phyloP scores from a whole-genome alignment of 441 rosid species.

The Pelargonium myrrhifolium region DNA sequence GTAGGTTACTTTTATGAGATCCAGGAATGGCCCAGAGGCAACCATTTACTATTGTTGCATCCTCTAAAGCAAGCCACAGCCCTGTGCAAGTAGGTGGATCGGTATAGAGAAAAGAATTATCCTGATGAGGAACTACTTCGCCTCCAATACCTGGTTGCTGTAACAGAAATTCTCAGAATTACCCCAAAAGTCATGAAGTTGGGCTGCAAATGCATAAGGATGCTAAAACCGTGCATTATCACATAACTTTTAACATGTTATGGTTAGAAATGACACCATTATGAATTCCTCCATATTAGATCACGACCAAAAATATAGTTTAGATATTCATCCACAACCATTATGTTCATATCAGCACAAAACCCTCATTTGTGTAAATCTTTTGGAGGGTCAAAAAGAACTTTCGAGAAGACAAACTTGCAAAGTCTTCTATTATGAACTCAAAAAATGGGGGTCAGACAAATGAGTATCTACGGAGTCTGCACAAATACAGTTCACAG shows the following conservation, averaged over 20 bases:
- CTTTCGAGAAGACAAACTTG: background rate
- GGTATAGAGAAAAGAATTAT: slow-evolving; percentile 77
- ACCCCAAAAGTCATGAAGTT: background rate
- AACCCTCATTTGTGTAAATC: background rate
- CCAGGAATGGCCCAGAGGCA: slow-evolving; percentile 98
- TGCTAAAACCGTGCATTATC: background rate
- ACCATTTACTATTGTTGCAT: slow-evolving; percentile 68
- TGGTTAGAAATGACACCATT: background rate
- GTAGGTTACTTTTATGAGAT: slow-evolving; percentile 66
- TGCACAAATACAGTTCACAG: background rate
- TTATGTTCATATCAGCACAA: background rate
- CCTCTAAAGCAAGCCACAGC: slow-evolving; percentile 93
- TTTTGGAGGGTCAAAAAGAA: background rate
- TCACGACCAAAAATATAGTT: background rate
- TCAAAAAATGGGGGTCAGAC: background rate
- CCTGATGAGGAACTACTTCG: slow-evolving; percentile 94
- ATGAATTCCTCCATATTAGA: background rate
- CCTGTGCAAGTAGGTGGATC: slow-evolving; percentile 88
- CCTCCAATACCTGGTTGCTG: slow-evolving; percentile 99
- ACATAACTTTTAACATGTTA: background rate
- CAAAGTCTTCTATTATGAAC: background rate
- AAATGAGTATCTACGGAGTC: background rate
- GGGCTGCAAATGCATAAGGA: background rate
- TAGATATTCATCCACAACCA: background rate
- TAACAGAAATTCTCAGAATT: slow-evolving; percentile 8